Evolutionary conservation across 2,329 filamentous ascomycete genomes (phyloP).

Genomic region (Orbilia ellipsospora): DNA sequence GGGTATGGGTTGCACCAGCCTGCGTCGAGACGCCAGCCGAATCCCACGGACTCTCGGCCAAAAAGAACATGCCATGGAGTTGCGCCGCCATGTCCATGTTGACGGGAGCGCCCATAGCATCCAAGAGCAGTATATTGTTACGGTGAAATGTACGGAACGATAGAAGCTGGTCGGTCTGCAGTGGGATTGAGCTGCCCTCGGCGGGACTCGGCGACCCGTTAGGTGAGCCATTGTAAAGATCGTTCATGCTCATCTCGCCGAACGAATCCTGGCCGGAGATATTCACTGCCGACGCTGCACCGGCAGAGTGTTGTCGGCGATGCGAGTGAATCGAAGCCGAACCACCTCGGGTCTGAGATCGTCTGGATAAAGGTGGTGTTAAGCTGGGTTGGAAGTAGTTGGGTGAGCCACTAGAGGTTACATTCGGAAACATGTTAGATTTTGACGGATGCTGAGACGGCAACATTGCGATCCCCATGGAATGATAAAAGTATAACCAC

Average conservation of each 20-base stretch:
- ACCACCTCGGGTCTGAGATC: constrained; percentile 38
- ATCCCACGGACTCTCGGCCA: constrained; percentile 80
- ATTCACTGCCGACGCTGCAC: constrained; percentile 42
- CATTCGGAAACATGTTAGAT: constrained; percentile 15
- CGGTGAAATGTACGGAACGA: constrained; percentile 52
- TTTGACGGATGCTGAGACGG: constrained; percentile 12
- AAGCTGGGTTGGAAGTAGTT: constrained; percentile 27
- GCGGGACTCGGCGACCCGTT: constrained; percentile 44
- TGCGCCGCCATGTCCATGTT: constrained; percentile 78
- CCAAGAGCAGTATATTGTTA: constrained; percentile 67
- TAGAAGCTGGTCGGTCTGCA: constrained; percentile 46
- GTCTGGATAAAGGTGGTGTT: constrained; percentile 35
- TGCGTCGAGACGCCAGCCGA: constrained; percentile 67
- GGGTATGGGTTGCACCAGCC: constrained; percentile 67
- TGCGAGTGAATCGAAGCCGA: constrained; percentile 47
- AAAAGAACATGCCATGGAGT: constrained; percentile 88
- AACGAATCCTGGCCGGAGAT: constrained; percentile 41
- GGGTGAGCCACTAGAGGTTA: constrained; percentile 27
- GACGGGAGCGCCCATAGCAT: constrained; percentile 73
- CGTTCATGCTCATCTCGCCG: constrained; percentile 46
- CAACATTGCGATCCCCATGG: neutral
- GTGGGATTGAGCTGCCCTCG: constrained; percentile 19
- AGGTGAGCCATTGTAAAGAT: constrained; percentile 46
- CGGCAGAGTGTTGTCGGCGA: constrained; percentile 42
- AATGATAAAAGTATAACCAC: neutral